phyloP scores from a whole-genome alignment of 2,329 filamentous ascomycete species.

The Claviceps citrina region DNA sequence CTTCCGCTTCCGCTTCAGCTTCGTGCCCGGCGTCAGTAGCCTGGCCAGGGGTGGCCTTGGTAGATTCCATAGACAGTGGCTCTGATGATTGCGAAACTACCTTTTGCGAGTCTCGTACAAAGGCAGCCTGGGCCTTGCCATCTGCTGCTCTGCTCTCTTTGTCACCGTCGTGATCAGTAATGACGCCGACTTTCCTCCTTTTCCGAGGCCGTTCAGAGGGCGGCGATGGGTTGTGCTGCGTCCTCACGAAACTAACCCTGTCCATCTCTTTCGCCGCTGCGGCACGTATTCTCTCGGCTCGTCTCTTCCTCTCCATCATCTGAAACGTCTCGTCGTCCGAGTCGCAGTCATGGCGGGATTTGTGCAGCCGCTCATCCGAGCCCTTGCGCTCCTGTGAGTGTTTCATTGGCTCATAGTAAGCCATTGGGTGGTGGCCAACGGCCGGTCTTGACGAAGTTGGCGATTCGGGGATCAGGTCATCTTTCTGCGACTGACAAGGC shows the following conservation, averaged over 20 bases:
- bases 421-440: conserved; percentile 19
- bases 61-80: conserved; percentile 13
- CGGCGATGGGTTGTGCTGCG: conserved; percentile 8
- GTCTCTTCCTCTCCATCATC: conserved; percentile 20
- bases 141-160: not conserved
- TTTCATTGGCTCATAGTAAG: conserved; percentile 30
- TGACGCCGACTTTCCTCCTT: conserved; percentile 10
- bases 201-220: conserved; percentile 13
- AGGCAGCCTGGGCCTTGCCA: not conserved
- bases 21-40: conserved; percentile 5
- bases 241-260: conserved; percentile 23
- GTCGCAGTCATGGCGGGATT: conserved; percentile 19
- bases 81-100: conserved; percentile 13
- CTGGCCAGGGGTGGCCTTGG: conserved; percentile 19
- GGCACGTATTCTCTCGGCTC: conserved; percentile 23
- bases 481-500: conserved; percentile 12
- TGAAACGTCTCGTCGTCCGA: conserved; percentile 19
- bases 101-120: conserved; percentile 14
- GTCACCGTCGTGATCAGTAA: not conserved
- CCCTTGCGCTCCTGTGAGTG: conserved; percentile 29
- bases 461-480: conserved; percentile 23
- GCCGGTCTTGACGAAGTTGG: conserved; percentile 15
- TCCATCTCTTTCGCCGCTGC: conserved; percentile 26
- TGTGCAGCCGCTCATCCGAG: conserved; percentile 9
- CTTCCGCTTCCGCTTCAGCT: not conserved